phyloP scores from a whole-genome alignment of 192 early-diverging fungal species.

The Haplosporangium gracile region DNA sequence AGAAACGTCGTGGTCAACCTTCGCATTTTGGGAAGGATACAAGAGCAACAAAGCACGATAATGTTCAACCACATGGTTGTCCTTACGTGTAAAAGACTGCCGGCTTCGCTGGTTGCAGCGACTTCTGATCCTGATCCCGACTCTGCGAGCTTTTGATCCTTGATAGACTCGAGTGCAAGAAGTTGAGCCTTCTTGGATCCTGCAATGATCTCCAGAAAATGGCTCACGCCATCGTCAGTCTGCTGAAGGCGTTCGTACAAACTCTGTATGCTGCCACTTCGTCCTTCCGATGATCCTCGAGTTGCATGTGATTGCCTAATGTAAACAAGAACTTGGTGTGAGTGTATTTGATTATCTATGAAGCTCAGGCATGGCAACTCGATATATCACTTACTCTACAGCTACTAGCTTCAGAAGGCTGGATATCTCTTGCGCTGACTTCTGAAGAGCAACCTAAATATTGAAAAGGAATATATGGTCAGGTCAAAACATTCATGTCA shows the following conservation, averaged over 20 bases:
- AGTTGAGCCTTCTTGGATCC: background rate
- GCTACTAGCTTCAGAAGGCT: background rate
- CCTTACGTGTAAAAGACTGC: background rate
- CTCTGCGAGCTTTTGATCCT: background rate
- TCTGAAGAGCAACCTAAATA: constrained; percentile 10
- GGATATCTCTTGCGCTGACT: constrained; percentile 1
- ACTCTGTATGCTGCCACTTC: background rate
- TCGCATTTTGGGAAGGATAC: no score
- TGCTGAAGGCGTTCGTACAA: background rate
- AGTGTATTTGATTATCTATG: background rate
- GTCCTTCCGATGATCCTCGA: background rate
- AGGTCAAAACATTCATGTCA: background rate
- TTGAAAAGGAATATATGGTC: background rate
- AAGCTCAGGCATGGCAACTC: background rate
- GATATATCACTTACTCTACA: constrained; percentile 21
- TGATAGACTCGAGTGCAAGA: background rate
- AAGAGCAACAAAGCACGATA: no score
- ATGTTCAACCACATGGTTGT: background rate
- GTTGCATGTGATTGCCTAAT: background rate
- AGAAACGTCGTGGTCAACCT: no score
- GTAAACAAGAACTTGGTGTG: background rate
- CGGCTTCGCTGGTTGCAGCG: background rate
- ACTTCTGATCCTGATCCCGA: background rate
- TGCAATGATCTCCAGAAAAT: constrained; percentile 5
- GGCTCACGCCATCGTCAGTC: background rate